phyloP scores from a whole-genome alignment of 177 flowering plant species.

The Tripterygium wilfordii region DNA sequence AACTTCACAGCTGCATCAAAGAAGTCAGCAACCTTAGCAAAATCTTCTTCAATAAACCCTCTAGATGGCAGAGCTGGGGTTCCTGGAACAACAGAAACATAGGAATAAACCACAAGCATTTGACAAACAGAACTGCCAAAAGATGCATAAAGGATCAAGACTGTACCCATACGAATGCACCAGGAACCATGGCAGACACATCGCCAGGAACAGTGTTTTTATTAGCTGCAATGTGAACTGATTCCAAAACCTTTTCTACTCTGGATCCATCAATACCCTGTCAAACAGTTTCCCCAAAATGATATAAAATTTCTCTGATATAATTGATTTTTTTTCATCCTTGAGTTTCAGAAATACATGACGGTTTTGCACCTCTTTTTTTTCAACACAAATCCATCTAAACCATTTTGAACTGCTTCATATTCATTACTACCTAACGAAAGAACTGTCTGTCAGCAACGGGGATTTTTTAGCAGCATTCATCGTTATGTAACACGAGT shows the following conservation, averaged over 20 bases:
- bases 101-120: background rate
- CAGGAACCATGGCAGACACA: conserved; percentile 99
- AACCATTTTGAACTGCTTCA: no score
- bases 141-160: background rate
- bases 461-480: no score
- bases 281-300: background rate
- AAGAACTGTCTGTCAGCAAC: no score
- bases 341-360: no score
- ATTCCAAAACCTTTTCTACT: conserved; percentile 91
- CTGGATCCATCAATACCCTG: conserved; percentile 99
- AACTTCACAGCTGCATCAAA: conserved; percentile 83
- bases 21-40: conserved; percentile 85
- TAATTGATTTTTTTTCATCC: background rate
- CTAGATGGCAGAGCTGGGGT: conserved; percentile 98
- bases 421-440: no score
- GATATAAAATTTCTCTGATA: background rate
- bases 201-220: conserved; percentile 99
- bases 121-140: background rate
- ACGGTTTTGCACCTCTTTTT: no score
- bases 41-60: conserved; percentile 91
- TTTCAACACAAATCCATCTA: no score
- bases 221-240: conserved; percentile 97
- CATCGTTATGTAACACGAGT: no score
- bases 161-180: conserved; percentile 96
- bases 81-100: conserved; percentile 41